These are phyloP conservation scores for Nicotiana otophora DNA, from an alignment of 257 asterid species.

Conservation along the genomic window DNA sequence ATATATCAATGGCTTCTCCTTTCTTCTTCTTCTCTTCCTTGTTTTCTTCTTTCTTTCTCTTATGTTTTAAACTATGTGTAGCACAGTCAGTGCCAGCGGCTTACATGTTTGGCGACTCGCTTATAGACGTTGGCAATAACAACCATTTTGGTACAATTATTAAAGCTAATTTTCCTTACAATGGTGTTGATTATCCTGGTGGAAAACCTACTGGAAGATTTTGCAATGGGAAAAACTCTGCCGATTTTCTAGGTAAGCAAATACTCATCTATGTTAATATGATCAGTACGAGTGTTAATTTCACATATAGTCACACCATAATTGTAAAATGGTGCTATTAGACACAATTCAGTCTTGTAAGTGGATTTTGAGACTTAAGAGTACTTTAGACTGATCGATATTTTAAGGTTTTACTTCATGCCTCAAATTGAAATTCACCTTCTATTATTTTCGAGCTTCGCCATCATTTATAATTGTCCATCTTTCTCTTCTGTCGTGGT, in stretches of 20 bases:
- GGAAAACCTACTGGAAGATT: slow-evolving; percentile 73
- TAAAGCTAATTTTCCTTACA: slow-evolving; percentile 58
- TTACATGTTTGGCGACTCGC: slow-evolving; percentile 76
- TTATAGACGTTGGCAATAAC: slow-evolving; percentile 79
- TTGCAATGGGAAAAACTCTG: slow-evolving; percentile 75
- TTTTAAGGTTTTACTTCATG: too few species aligned
- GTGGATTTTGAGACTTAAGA: too few species aligned
- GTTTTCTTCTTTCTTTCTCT: slow-evolving; percentile 12
- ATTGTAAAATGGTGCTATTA: too few species aligned
- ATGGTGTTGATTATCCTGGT: slow-evolving; percentile 59
- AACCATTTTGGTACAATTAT: slow-evolving; percentile 41
- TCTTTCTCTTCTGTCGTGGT: too few species aligned
- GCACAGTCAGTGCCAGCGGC: slow-evolving; percentile 49
- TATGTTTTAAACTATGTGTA: slow-evolving; percentile 1
- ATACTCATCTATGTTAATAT: not conserved
- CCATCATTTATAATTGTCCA: too few species aligned
- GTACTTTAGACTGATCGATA: too few species aligned
- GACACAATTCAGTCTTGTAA: too few species aligned
- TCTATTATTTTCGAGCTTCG: too few species aligned
- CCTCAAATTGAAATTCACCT: too few species aligned
- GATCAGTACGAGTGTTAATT: too few species aligned
- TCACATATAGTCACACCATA: too few species aligned
- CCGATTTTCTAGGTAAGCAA: slow-evolving; percentile 56
- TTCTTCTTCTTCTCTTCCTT: not conserved
- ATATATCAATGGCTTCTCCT: not conserved